phyloP scores from a whole-genome alignment of 208 protist species.

The Leishmania turanica region DNA sequence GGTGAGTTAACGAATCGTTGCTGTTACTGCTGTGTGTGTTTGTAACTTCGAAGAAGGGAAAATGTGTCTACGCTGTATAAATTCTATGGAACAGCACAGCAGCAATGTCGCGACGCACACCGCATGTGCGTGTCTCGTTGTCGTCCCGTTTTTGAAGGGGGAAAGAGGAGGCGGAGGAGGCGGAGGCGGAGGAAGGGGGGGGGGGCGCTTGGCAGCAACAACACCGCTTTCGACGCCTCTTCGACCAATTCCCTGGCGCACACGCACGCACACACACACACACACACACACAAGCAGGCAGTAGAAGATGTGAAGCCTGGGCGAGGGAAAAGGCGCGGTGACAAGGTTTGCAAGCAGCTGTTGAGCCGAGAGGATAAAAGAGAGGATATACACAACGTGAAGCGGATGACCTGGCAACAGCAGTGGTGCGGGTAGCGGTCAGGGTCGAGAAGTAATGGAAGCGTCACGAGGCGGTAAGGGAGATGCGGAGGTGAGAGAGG shows the following conservation, averaged over 20 bases:
- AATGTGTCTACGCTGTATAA: background rate
- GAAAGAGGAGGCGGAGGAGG: too few relatives aligned
- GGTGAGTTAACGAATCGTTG: background rate
- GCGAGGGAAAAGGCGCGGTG: background rate
- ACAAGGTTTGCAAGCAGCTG: background rate
- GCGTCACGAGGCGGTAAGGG: background rate
- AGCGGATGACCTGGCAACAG: background rate
- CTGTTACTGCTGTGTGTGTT: background rate
- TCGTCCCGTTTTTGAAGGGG: background rate
- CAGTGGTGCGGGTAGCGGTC: background rate
- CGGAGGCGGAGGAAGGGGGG: too few relatives aligned
- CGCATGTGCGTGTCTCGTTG: background rate
- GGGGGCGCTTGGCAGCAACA: background rate
- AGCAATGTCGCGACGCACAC: background rate
- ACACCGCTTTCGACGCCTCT: background rate
- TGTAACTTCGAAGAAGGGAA: background rate
- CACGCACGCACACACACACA: background rate
- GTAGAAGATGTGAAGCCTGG: background rate
- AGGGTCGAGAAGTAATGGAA: background rate
- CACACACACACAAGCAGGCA: background rate
- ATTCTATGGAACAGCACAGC: background rate
- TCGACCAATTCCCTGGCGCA: background rate
- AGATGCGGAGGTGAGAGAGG: background rate
- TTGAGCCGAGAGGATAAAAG: background rate
- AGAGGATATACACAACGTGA: background rate